Conservation (phyloP, 1,284 basidiomycete genomes). For the Cystobasidiaceae sp. region DNA sequence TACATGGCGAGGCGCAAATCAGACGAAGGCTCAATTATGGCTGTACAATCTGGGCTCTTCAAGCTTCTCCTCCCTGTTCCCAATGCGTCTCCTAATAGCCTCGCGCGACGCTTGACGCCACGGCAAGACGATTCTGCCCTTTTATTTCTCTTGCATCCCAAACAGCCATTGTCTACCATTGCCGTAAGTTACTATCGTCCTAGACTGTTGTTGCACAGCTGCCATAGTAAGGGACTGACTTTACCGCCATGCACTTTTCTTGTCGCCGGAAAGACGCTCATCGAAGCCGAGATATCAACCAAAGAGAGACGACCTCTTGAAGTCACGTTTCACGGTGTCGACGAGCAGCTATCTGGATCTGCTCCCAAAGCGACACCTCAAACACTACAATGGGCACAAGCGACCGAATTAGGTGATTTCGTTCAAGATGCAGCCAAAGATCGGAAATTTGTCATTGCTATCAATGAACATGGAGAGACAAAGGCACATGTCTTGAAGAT, state of each 20-base stretch:
- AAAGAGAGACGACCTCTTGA: constrained; percentile 16
- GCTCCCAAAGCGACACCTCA: not conserved
- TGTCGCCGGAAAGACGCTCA: constrained; percentile 6
- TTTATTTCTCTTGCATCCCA: constrained; percentile 28
- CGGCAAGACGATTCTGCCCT: constrained; percentile 14
- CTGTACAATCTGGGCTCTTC: constrained; percentile 30
- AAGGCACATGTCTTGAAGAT: not conserved
- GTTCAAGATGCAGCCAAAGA: constrained; percentile 32
- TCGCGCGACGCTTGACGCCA: constrained; percentile 12
- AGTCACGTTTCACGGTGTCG: constrained; percentile 26
- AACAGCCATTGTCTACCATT: constrained; percentile 30
- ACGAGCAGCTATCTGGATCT: not conserved
- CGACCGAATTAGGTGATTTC: constrained; percentile 31
- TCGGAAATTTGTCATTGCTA: constrained; percentile 17
- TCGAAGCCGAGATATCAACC: constrained; percentile 25
- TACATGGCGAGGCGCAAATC: not conserved
- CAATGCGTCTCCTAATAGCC: not conserved
- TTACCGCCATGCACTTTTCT: not conserved
- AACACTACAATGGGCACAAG: constrained; percentile 5
- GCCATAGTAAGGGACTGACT: not conserved
- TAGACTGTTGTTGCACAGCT: not conserved
- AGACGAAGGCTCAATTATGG: constrained; percentile 24
- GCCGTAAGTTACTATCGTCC: not conserved
- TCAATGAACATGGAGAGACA: constrained; percentile 2
- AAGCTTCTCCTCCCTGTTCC: constrained; percentile 27